Evolutionary conservation across 2,329 filamentous ascomycete species (phyloP).

Genomic region (Diaporthe amygdali): DNA sequence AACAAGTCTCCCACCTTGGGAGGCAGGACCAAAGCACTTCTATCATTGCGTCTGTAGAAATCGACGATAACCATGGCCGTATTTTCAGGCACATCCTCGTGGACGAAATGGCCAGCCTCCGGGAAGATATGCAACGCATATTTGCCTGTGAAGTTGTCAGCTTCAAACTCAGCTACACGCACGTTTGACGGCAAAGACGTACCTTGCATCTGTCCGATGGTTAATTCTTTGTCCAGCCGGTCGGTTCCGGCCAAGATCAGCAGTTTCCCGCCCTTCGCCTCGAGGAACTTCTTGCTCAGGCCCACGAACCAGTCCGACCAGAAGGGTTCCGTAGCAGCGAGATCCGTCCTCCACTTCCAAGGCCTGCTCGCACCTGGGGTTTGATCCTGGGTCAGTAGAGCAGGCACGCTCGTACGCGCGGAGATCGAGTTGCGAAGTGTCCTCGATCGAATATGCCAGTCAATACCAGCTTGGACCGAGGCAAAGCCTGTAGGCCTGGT

Average conservation of each 20-base stretch:
- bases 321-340: conserved; percentile 83
- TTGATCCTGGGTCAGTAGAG: conserved; percentile 65
- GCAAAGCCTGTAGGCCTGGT: conserved; percentile 80
- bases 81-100: conserved; percentile 92
- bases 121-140: conserved; percentile 95
- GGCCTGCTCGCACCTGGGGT: conserved; percentile 41
- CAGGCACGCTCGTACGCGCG: conserved; percentile 87
- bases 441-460: conserved; percentile 91
- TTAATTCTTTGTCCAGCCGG: conserved; percentile 86
- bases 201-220: conserved; percentile 98
- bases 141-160: conserved; percentile 63
- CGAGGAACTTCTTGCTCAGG: conserved; percentile 86
- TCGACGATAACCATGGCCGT: conserved; percentile 85
- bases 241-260: conserved; percentile 89
- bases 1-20: conserved; percentile 86
- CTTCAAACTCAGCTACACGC: background rate
- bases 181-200: conserved; percentile 31
- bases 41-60: conserved; percentile 91
- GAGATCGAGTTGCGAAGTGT: conserved; percentile 84
- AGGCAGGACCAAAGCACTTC: conserved; percentile 82
- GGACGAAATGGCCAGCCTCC: conserved; percentile 94
- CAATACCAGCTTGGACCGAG: conserved; percentile 79
- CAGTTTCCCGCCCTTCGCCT: conserved; percentile 81
- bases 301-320: conserved; percentile 96
- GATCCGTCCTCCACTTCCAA: conserved; percentile 87